These are phyloP conservation scores for Cladophialophora chaetospira DNA, from an alignment of 2,329 filamentous ascomycete species.

Conservation along the genomic window DNA sequence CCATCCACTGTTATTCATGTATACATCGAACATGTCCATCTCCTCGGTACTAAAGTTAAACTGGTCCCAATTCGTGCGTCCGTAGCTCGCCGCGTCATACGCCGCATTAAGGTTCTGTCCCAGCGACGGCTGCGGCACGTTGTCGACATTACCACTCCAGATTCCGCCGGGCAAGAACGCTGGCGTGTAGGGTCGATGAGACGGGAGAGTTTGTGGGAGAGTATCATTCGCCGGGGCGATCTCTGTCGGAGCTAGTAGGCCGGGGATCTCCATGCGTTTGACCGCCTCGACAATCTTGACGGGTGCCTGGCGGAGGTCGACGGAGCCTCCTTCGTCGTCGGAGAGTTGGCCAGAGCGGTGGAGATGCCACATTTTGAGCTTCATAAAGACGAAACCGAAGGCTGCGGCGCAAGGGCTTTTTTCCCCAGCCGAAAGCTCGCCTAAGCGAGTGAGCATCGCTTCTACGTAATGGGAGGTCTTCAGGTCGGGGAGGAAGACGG, in stretches of 20 bases:
- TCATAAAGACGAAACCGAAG: slow-evolving; percentile 68
- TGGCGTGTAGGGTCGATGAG: slow-evolving; percentile 1
- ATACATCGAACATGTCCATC: slow-evolving; percentile 29
- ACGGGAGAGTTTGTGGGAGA: background rate
- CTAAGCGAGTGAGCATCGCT: slow-evolving; percentile 68
- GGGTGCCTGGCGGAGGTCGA: slow-evolving; percentile 5
- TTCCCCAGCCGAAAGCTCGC: slow-evolving; percentile 62
- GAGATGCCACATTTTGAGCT: slow-evolving; percentile 69
- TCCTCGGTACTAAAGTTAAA: slow-evolving; percentile 29
- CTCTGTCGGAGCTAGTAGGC: background rate
- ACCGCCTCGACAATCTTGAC: slow-evolving; percentile 5
- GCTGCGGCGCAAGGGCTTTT: slow-evolving; percentile 67
- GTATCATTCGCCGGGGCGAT: background rate
- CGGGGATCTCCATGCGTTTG: slow-evolving; percentile 4
- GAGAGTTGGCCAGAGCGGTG: slow-evolving; percentile 46
- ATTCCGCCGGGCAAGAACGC: background rate
- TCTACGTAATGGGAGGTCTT: slow-evolving; percentile 67
- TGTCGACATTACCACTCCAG: slow-evolving; percentile 4
- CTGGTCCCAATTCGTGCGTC: slow-evolving; percentile 31
- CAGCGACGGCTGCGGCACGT: background rate
- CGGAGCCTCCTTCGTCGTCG: slow-evolving; percentile 29
- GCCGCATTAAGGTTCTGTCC: slow-evolving; percentile 27
- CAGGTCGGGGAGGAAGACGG: slow-evolving; percentile 69
- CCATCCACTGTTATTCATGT: slow-evolving; percentile 31
- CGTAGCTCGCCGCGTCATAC: slow-evolving; percentile 29